phyloP scores from a whole-genome alignment of 768 basidiomycete genomes.

The Trametes gibbosa region DNA sequence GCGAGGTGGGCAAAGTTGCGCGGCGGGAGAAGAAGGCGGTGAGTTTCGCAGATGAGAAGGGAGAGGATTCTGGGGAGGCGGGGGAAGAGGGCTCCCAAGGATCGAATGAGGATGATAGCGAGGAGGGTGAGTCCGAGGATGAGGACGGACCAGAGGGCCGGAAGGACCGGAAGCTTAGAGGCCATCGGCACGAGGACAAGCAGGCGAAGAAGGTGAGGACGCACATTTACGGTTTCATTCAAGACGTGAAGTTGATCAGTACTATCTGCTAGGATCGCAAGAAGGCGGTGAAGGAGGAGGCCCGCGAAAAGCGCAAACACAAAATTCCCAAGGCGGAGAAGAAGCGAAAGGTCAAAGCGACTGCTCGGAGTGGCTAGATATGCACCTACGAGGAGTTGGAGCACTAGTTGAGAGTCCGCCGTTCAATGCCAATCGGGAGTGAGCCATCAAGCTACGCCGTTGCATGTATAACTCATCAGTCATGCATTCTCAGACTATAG shows the following conservation, averaged over 20 bases:
- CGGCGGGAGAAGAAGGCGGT: slow-evolving; percentile 11
- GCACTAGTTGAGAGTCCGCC: too few relatives aligned
- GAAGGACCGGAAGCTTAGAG: slow-evolving; percentile 61
- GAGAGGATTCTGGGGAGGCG: slow-evolving; percentile 19
- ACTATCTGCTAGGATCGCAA: slow-evolving; percentile 72
- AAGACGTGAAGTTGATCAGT: slow-evolving; percentile 12
- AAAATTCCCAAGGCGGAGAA: slow-evolving; percentile 98
- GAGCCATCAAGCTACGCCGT: too few relatives aligned
- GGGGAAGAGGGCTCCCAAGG: slow-evolving; percentile 20
- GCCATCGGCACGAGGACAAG: slow-evolving; percentile 91
- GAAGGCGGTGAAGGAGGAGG: slow-evolving; percentile 82
- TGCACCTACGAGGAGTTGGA: not conserved
- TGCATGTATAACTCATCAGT: too few relatives aligned
- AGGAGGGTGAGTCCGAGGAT: slow-evolving; percentile 27
- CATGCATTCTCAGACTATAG: too few relatives aligned
- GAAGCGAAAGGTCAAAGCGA: slow-evolving; percentile 72
- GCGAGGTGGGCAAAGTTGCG: slow-evolving; percentile 14
- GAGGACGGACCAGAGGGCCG: slow-evolving; percentile 44
- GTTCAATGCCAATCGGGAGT: too few relatives aligned
- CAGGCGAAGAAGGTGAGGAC: slow-evolving; percentile 78
- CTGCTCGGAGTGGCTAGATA: slow-evolving; percentile 28
- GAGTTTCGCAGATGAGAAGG: slow-evolving; percentile 15
- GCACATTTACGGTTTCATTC: not conserved
- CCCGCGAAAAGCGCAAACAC: slow-evolving; percentile 81
- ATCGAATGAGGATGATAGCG: slow-evolving; percentile 22